Base-by-base conservation (phyloP, 176 grass and related monocot genomes). In the Ensete ventricosum region DNA sequence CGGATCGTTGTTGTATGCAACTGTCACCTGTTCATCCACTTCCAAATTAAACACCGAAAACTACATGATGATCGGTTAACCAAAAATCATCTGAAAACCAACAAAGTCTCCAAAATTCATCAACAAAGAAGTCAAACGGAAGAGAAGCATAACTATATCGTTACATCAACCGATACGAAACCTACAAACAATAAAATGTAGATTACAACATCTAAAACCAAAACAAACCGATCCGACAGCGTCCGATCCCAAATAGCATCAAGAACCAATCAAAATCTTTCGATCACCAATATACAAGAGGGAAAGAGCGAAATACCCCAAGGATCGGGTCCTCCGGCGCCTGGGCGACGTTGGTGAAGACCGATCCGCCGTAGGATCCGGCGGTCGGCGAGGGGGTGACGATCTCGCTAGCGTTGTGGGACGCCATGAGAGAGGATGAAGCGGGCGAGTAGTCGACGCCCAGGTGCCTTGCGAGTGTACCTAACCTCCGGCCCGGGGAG, bases 1-100 rank as follows among this genome's bases (percentile, higher is more conserved):
- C 75, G 90, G 86, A 80, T 99, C 95, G 84, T 99, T 99, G 88
- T 99, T 99, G 86, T 77, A 99, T 24, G 95, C 95, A 64, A 99
- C 90, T 23, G 95, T 94, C 16, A 99, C 95, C 95, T 99, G 67
- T 65, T 14, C 21, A 65, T 16, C 12, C 16, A 14, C 60, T 53
- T 60, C 24, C 21, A n/a, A 73, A 52, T 55, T 9, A 50, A 78
- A 62, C 14, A 52, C 9, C 10, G 17, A 85, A 78, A 34, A 88
- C 72, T 26, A 43, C 23, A 60, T 50, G 11, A 51, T 51, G 67
- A 50, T 51, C 34, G 1, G 48, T 50, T 0, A 67, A 9, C 34
- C 13, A 34, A 13, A 16, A 67, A 50, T 70, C 9, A 49, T 43
- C 16, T n/a, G 16, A 50, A 19, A 50, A 69, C 23, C 34, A 7